Conservation (phyloP, 257 asterid genomes). For the Scutellaria minor region DNA sequence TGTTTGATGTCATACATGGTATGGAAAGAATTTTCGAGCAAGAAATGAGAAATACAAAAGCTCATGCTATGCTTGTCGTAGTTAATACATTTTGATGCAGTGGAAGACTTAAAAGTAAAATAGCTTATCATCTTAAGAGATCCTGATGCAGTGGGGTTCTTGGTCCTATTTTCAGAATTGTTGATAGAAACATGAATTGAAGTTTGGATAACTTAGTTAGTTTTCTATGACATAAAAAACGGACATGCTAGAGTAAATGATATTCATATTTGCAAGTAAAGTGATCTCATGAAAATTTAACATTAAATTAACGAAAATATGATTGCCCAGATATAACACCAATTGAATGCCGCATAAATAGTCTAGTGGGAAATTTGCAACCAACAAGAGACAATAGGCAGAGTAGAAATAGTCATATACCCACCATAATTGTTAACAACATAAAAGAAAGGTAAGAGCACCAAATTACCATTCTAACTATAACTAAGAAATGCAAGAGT, state of each 20-base stretch:
- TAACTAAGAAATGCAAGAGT: neutral
- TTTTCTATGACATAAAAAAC: neutral
- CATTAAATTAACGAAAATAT: neutral
- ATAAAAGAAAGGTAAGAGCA: slow-evolving; percentile 2
- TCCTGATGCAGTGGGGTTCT: neutral
- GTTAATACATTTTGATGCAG: neutral
- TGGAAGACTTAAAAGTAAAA: neutral
- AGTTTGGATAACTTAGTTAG: neutral
- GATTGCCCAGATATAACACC: neutral
- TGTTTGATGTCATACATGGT: neutral
- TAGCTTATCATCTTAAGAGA: neutral
- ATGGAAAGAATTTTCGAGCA: neutral
- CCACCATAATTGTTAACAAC: neutral
- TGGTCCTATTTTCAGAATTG: neutral
- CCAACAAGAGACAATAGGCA: neutral
- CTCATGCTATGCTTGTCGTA: neutral
- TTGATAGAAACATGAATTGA: neutral
- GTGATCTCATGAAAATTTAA: neutral
- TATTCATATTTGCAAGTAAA: neutral
- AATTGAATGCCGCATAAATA: neutral
- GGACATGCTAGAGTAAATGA: neutral
- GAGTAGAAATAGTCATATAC: neutral
- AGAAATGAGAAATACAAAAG: neutral
- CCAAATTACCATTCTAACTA: slow-evolving; percentile 6
- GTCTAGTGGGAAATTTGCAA: neutral